These are phyloP conservation scores for Boechera retrofracta DNA, from an alignment of 345 rosid genomes.

Conservation along the genomic window DNA sequence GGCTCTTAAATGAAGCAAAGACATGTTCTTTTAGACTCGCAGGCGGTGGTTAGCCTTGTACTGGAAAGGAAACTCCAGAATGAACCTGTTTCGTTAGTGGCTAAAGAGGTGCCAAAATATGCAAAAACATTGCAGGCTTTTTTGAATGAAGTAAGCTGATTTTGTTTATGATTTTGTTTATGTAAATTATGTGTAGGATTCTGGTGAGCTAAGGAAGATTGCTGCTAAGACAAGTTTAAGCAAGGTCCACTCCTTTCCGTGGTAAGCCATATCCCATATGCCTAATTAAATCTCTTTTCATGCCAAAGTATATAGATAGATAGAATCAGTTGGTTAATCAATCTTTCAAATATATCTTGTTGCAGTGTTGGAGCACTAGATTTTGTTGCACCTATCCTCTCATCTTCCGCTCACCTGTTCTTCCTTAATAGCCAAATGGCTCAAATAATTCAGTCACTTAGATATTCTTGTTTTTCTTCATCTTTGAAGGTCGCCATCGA, in stretches of 20 bases:
- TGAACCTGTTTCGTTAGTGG: constrained; percentile 76
- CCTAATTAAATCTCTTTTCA: not conserved
- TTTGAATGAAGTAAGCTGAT: not conserved
- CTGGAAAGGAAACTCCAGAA: constrained; percentile 73
- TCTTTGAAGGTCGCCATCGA: constrained; percentile 93
- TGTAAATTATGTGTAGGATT: constrained; percentile 60
- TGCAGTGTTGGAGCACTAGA: constrained; percentile 98
- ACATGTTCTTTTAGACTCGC: constrained; percentile 63
- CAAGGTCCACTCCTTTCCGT: constrained; percentile 95
- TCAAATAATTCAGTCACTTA: constrained; percentile 32
- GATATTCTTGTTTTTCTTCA: constrained; percentile 89
- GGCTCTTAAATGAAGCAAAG: not conserved
- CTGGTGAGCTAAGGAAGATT: constrained; percentile 67
- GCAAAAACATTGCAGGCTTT: not conserved
- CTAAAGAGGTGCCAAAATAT: constrained; percentile 76
- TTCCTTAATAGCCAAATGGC: constrained; percentile 45
- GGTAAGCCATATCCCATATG: constrained; percentile 53
- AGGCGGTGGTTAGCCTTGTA: constrained; percentile 81
- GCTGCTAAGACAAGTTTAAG: constrained; percentile 74
- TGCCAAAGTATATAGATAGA: not conserved
- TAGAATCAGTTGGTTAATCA: not conserved
- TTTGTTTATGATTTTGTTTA: not conserved
- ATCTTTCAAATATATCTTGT: constrained; percentile 15
- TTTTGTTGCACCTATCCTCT: constrained; percentile 94
- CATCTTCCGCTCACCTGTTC: constrained; percentile 64